These are phyloP conservation scores for Nasturtium officinale DNA, from an alignment of 345 rosid genomes.

Conservation along the genomic window DNA sequence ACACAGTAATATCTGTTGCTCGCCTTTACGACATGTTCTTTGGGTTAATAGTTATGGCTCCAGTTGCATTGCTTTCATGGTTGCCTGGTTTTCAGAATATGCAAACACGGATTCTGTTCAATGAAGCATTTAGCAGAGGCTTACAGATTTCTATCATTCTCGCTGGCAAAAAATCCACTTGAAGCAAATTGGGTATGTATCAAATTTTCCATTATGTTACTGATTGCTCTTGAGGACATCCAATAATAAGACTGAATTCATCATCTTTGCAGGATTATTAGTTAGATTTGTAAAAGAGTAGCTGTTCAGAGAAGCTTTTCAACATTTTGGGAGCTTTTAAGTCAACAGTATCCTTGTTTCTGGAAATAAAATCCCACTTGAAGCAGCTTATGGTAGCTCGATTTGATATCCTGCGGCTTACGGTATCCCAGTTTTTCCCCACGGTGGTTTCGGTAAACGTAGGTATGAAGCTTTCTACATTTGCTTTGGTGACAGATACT, in stretches of 20 bases:
- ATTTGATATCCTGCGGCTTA: too few relatives aligned
- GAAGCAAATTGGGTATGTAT: conserved; percentile 34
- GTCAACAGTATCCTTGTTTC: neutral
- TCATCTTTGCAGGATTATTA: conserved; percentile 14
- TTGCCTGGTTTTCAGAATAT: conserved; percentile 91
- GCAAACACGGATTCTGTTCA: conserved; percentile 87
- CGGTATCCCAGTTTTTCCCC: neutral
- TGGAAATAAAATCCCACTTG: conserved; percentile 2
- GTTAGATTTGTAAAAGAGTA: conserved; percentile 11
- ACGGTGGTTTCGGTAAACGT: conserved; percentile 16
- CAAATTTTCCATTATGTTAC: conserved; percentile 7
- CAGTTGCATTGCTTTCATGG: conserved; percentile 90
- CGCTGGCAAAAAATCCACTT: conserved; percentile 68
- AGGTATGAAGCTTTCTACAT: conserved; percentile 24
- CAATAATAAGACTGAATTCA: neutral
- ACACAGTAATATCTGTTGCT: conserved; percentile 71
- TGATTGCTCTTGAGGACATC: neutral
- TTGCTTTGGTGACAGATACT: conserved; percentile 3
- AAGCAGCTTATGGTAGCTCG: neutral
- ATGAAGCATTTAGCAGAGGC: conserved; percentile 92
- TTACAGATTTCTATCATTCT: conserved; percentile 82
- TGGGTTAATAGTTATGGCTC: conserved; percentile 80
- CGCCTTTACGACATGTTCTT: conserved; percentile 76
- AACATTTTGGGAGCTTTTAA: conserved; percentile 6
- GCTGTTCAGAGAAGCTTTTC: conserved; percentile 3